Base-by-base conservation (phyloP, 2,329 filamentous ascomycete species). In the Aspergillus puulaauensis region DNA sequence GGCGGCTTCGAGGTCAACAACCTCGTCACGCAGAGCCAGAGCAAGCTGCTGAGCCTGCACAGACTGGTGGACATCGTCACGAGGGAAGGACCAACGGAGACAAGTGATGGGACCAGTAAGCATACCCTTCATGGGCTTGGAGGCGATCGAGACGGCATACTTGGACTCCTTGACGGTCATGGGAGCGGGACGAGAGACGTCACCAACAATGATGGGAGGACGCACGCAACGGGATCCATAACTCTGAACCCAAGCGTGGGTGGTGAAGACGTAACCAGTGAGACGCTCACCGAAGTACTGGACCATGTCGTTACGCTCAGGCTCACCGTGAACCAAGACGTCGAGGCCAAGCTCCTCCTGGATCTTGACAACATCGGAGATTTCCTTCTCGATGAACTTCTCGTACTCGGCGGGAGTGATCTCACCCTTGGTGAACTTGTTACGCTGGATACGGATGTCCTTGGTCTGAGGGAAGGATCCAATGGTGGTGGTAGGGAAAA, bases 71-170 rank as follows among this genome's bases (percentile, higher is more conserved):
- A 99, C 90, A 75, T 99, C 95, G 76, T 97, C 93, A 90, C 95
- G 95, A 72, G 95, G 95, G 91, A 98, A 99, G 62, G 95, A 99
- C 95, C 95, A 99, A 79, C 95, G 90, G 71, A 99, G 84, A 83
- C 95, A 99, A 74, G 95, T 99, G 82, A 99, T 96, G 70, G 95
- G 95, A 61, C 95, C 95, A 79, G 95, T 99, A 77, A 99, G 88
- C 95, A 99, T 99, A 79, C 95, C 95, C 91, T 99, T 99, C 95
- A 99, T 98, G 80, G 95, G 93, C 87, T 97, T 98, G 84, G 90
- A 93, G 77, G 93, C 93, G 79, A 97, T 86, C 57, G 90, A 93
- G 63, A 92, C 93, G 68, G 95, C 95, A 82, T 96, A 99, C 85
- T 98, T 96, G 80, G 91, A 96, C 86, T 99, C 95, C 90, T 99